Evolutionary conservation across 2,329 filamentous ascomycete species (phyloP).

Genomic region (Neonectria sp.): DNA sequence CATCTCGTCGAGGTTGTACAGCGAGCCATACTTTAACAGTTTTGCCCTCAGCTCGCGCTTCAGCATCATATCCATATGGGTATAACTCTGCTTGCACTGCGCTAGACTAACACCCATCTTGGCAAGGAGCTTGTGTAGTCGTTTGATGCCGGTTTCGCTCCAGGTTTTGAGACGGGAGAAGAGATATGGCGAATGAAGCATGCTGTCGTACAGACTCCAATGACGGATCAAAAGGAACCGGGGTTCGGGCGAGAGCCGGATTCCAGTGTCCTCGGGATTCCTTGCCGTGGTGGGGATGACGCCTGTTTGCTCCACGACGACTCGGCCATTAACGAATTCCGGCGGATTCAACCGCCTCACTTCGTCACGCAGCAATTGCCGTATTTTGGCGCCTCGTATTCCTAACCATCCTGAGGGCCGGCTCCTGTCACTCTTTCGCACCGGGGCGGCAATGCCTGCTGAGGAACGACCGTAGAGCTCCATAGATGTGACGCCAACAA

Average conservation of each 20-base stretch:
- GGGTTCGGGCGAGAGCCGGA: conserved; percentile 93
- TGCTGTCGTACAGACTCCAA: conserved; percentile 98
- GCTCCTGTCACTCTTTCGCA: conserved; percentile 69
- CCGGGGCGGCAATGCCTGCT: conserved; percentile 78
- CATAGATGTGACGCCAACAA: conserved; percentile 94
- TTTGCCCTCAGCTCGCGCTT: conserved; percentile 90
- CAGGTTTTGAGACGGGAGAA: conserved; percentile 94
- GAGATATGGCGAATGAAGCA: conserved; percentile 97
- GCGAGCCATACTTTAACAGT: conserved; percentile 89
- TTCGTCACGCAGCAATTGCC: conserved; percentile 91
- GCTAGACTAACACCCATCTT: conserved; percentile 98
- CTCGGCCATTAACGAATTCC: conserved; percentile 73
- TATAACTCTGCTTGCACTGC: conserved; percentile 96
- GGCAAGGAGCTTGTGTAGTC: conserved; percentile 92
- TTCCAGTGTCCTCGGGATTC: conserved; percentile 91
- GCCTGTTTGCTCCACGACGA: conserved; percentile 78
- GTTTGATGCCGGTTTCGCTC: conserved; percentile 90
- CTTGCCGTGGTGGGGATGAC: conserved; percentile 90
- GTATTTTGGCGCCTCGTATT: conserved; percentile 85
- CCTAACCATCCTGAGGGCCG: conserved; percentile 83
- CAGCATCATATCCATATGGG: conserved; percentile 98
- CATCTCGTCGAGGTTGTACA: conserved; percentile 95
- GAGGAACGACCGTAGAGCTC: conserved; percentile 92
- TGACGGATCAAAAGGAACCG: conserved; percentile 93
- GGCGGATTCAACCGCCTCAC: conserved; percentile 93